A percentile compares a stretch with the other conserved stretches of the same genome.
These are phyloP conservation scores for Gastroboletus turbinatus DNA, from an alignment of 1,284 basidiomycete species.

Conservation along the genomic window DNA sequence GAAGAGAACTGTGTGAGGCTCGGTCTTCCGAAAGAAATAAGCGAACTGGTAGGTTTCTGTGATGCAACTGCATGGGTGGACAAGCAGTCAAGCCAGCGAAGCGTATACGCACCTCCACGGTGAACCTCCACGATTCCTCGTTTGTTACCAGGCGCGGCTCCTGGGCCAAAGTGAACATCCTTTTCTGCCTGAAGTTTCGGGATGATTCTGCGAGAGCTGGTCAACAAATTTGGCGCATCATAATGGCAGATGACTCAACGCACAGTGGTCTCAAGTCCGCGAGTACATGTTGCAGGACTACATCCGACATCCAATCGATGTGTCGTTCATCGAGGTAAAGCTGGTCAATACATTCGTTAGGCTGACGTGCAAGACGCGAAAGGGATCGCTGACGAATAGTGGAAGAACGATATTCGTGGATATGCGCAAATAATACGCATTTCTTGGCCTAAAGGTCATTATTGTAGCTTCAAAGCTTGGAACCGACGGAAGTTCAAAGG, in stretches of 20 bases:
- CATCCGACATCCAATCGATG: constrained; percentile 77
- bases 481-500: not conserved
- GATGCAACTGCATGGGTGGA: not conserved
- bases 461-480: not conserved
- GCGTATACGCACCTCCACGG: constrained; percentile 56
- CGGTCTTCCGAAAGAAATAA: constrained; percentile 75
- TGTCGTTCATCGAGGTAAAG: constrained; percentile 79
- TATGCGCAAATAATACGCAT: constrained; percentile 69
- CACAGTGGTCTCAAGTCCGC: constrained; percentile 70
- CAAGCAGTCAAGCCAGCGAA: not conserved
- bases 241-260: constrained; percentile 18
- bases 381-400: constrained; percentile 51
- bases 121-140: constrained; percentile 69
- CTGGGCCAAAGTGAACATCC: constrained; percentile 41
- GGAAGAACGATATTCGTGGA: constrained; percentile 63
- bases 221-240: not conserved
- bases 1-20: constrained; percentile 70
- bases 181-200: constrained; percentile 64
- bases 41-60: constrained; percentile 78
- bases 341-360: constrained; percentile 36
- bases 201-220: constrained; percentile 49
- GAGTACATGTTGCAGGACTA: constrained; percentile 66
- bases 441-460: constrained; percentile 58
- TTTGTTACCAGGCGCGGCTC: constrained; percentile 47
- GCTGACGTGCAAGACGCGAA: not conserved